A percentile compares a stretch with the other conserved stretches of the same genome.
Evolutionary conservation across 1,139 yeast genomes (phyloP).

Genomic region (Pneumocystis murina): DNA sequence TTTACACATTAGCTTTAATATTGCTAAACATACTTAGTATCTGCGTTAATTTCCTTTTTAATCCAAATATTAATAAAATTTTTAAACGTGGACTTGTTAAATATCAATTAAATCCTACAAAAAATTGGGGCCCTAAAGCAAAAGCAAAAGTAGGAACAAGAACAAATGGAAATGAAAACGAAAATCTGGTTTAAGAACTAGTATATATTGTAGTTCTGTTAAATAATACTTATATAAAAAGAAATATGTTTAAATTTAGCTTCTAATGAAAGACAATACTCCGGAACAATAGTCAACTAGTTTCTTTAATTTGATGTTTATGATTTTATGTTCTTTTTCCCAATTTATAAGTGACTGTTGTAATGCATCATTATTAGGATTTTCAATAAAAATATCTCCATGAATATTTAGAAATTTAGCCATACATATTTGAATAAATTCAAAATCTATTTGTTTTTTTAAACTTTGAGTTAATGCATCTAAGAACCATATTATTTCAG

Average conservation of each 20-base stretch:
- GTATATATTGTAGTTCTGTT: neutral
- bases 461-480: conserved; percentile 51
- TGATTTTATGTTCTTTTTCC: conserved; percentile 32
- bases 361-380: conserved; percentile 7
- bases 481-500: conserved; percentile 52
- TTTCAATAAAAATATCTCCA: conserved; percentile 54
- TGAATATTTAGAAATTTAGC: conserved; percentile 60
- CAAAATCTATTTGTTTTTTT: conserved; percentile 44
- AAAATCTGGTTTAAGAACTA: neutral
- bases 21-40: conserved; percentile 38
- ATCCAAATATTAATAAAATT: conserved; percentile 29
- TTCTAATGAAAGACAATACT: conserved; percentile 46
- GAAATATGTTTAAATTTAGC: neutral
- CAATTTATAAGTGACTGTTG: conserved; percentile 34
- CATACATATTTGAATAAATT: conserved; percentile 63
- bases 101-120: conserved; percentile 80
- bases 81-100: conserved; percentile 69
- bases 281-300: conserved; percentile 74
- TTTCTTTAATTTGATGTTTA: conserved; percentile 43
- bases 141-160: conserved; percentile 17
- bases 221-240: neutral
- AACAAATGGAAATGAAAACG: neutral
- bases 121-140: conserved; percentile 93
- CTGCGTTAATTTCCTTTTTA: conserved; percentile 26
- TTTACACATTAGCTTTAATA: conserved; percentile 20